A percentile compares a stretch with the other conserved stretches of the same genome.
phyloP scores from a whole-genome alignment of 1,284 basidiomycete genomes.

The Sanguinoderma infundibulare region DNA sequence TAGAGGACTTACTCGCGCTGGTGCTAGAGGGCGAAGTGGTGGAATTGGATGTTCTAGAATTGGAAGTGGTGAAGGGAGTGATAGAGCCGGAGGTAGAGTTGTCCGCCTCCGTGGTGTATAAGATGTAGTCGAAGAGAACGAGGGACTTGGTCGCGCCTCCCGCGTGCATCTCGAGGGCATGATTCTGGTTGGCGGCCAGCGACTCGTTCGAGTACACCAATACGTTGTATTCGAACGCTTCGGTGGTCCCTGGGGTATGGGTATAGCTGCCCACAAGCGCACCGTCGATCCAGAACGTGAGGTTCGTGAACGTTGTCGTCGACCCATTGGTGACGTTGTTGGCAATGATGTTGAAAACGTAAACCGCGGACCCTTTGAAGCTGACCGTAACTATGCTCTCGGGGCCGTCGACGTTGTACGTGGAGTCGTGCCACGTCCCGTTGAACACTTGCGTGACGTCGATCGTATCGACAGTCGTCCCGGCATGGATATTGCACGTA shows the following conservation, averaged over 20 bases:
- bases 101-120: slow-evolving; percentile 12
- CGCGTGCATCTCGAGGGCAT: slow-evolving; percentile 5
- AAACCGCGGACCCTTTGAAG: slow-evolving; percentile 17
- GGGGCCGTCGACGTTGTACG: not conserved
- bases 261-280: slow-evolving; percentile 2
- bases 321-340: not conserved
- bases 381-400: not conserved
- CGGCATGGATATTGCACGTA: slow-evolving; percentile 7
- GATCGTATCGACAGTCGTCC: not conserved
- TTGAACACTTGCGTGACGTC: slow-evolving; percentile 1
- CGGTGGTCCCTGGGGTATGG: not conserved
- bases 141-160: slow-evolving; percentile 11
- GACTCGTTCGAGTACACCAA: slow-evolving; percentile 33
- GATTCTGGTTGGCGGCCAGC: not conserved
- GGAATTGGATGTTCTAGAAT: not conserved
- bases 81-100: not conserved
- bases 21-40: not conserved
- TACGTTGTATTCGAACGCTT: slow-evolving; percentile 29
- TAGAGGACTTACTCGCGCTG: not conserved
- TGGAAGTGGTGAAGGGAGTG: not conserved
- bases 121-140: slow-evolving; percentile 17
- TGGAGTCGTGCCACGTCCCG: slow-evolving; percentile 22
- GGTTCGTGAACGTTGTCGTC: slow-evolving; percentile 11
- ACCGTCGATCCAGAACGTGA: slow-evolving; percentile 12
- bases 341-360: slow-evolving; percentile 17